These are phyloP conservation scores for Didymella exigua DNA, from an alignment of 2,329 filamentous ascomycete species.

Conservation along the genomic window DNA sequence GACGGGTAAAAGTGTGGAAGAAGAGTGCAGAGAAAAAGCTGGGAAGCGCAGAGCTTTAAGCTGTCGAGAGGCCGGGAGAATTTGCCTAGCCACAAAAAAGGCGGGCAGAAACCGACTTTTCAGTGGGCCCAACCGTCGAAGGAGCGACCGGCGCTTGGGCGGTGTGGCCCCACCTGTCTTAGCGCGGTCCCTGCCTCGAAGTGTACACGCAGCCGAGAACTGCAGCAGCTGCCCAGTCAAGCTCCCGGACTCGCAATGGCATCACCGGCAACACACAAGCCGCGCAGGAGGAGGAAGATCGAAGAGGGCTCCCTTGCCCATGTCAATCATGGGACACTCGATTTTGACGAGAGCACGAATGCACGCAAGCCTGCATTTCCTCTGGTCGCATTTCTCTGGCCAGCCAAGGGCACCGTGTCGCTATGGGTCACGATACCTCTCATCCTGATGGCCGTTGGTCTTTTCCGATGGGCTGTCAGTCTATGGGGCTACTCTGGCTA, in stretches of 20 bases:
- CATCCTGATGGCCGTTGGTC: slow-evolving; percentile 84
- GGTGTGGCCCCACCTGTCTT: slow-evolving; percentile 8
- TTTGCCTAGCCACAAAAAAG: slow-evolving; percentile 1
- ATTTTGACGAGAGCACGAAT: slow-evolving; percentile 52
- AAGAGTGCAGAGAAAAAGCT: slow-evolving; percentile 14
- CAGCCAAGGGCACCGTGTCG: slow-evolving; percentile 78
- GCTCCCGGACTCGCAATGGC: slow-evolving; percentile 33
- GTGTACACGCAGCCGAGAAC: slow-evolving; percentile 7
- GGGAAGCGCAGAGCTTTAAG: slow-evolving; percentile 20
- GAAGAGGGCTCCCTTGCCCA: slow-evolving; percentile 49
- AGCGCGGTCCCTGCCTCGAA: slow-evolving; percentile 4
- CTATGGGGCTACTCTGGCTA: slow-evolving; percentile 95
- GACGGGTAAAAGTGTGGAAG: slow-evolving; percentile 12
- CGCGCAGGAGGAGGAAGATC: slow-evolving; percentile 52
- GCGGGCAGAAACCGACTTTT: slow-evolving; percentile 12
- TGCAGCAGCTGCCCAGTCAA: slow-evolving; percentile 1
- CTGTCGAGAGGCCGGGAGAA: slow-evolving; percentile 1
- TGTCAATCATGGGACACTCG: slow-evolving; percentile 52
- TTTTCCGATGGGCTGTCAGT: slow-evolving; percentile 91
- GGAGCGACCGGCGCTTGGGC: background rate
- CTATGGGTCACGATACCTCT: slow-evolving; percentile 92
- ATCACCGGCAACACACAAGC: slow-evolving; percentile 46
- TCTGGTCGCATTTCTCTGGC: slow-evolving; percentile 92
- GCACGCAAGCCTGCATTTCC: slow-evolving; percentile 75
- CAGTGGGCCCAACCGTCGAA: slow-evolving; percentile 3